Conservation (phyloP, 2,329 filamentous ascomycete genomes). For the Tolypocladium paradoxum region DNA sequence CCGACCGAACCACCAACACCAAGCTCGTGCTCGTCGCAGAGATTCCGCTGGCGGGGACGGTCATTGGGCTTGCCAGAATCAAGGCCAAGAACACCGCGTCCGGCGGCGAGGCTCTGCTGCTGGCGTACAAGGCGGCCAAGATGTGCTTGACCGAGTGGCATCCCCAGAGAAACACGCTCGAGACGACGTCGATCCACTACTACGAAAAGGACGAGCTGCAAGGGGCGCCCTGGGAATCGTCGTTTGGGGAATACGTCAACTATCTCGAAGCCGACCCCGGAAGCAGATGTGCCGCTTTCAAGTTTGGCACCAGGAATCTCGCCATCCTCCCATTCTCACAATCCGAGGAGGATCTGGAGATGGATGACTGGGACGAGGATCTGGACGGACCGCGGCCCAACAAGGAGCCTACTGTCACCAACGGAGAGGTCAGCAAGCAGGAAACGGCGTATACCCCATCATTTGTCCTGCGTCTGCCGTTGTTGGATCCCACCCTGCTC, state of each 20-base stretch:
- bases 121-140: constrained; percentile 85
- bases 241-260: constrained; percentile 65
- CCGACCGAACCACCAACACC: constrained; percentile 54
- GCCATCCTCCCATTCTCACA: constrained; percentile 92
- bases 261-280: constrained; percentile 81
- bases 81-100: constrained; percentile 63
- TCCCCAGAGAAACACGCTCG: constrained; percentile 63
- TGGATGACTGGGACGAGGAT: constrained; percentile 83
- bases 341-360: constrained; percentile 74
- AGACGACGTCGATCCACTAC: constrained; percentile 91
- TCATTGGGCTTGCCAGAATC: constrained; percentile 73
- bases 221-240: constrained; percentile 70
- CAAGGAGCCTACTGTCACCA: constrained; percentile 28
- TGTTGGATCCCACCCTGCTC: constrained; percentile 76
- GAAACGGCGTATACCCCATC: constrained; percentile 74
- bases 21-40: constrained; percentile 81
- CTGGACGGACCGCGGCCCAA: constrained; percentile 56
- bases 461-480: constrained; percentile 83
- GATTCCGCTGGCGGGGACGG: constrained; percentile 70
- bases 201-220: constrained; percentile 91
- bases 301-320: constrained; percentile 79
- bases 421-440: constrained; percentile 24
- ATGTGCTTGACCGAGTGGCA: constrained; percentile 93
- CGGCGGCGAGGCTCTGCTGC: constrained; percentile 71
- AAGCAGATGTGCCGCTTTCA: constrained; percentile 86